Evolutionary conservation across 768 basidiomycete genomes (phyloP), one percentile per base, ranked within the genome.

Genomic region (Collybiopsis luxurians): DNA sequence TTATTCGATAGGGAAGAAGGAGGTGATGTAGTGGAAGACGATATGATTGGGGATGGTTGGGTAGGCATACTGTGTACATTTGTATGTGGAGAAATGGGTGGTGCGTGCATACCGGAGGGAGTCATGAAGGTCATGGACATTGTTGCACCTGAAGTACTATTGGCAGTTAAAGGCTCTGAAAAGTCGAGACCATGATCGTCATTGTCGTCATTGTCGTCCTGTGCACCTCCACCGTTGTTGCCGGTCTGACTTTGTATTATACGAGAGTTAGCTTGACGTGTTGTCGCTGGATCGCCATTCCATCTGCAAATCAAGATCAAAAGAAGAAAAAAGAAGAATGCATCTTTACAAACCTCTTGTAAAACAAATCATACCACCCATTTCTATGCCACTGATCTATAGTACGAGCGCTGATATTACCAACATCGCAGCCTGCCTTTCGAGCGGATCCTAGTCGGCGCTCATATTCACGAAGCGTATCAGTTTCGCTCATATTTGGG

Each of bases 381-480:
- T 79, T 78, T 55, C 82, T 79, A 63, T 88, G 86, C 89, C 89
- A 92, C 57, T 89, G 86, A 62, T 91, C 89, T 57, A 92, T 80
- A 2, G 85, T 86, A 58, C 88, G 79, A 19, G 87, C 82, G 42
- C 78, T 86, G 53, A 92, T 78, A 62, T 86, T 90, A 6, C 87
- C 89, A 13, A 90, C 82, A 59, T 89, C 87, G 58, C 82, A 83
- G 4, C 82, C 83, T 24, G 77, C 77, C 62, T 85, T 84, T 53
- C 85, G 81, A 0, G 89, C 87, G 9, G 79, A 67, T 47, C 84
- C 82, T 43, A 92, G 71, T 31, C 87, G 79, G n/a, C 84, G 79
- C 60, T 92, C 89, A 57, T 89, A 87, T 62, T 89, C 85, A 30
- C 84, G 74, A 50, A 87, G 71, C 15, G 89, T 80, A 59, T 89